Conservation (phyloP, 495 filamentous ascomycete species). For the Aspergillus ellipticus region DNA sequence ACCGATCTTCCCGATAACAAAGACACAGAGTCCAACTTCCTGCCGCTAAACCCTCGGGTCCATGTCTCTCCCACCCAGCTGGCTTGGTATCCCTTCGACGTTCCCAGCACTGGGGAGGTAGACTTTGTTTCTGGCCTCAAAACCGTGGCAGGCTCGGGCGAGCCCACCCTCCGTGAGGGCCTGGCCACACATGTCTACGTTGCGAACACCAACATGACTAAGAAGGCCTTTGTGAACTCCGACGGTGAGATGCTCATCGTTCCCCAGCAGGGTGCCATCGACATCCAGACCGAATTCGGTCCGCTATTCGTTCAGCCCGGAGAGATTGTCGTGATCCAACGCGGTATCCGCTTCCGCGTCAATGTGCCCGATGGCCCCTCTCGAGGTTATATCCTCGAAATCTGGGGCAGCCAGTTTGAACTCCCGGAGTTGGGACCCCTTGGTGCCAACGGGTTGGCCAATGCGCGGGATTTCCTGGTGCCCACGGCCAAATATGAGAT, state of each 20-base stretch:
- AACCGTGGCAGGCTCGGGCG: conserved; percentile 47
- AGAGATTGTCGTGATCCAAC: conserved; percentile 46
- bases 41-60: conserved; percentile 49
- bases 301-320: conserved; percentile 45
- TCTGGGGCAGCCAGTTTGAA: conserved; percentile 46
- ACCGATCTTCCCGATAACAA: conserved; percentile 46
- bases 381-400: conserved; percentile 48
- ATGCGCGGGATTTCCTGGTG: conserved; percentile 46
- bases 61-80: conserved; percentile 58
- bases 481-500: conserved; percentile 43
- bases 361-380: conserved; percentile 42
- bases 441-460: conserved; percentile 49
- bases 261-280: conserved; percentile 44
- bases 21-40: conserved; percentile 44
- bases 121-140: conserved; percentile 47
- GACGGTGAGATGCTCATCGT: conserved; percentile 49
- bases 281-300: conserved; percentile 51
- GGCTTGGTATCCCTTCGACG: conserved; percentile 48
- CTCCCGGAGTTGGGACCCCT: conserved; percentile 49
- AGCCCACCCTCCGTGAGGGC: conserved; percentile 47
- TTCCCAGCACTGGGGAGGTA: conserved; percentile 32
- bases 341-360: conserved; percentile 46
- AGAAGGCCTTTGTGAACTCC: conserved; percentile 46
- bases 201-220: conserved; percentile 44
- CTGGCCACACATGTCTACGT: conserved; percentile 45